phyloP scores from a whole-genome alignment of 169 alveolate genomes.

The Babesia bigemina region DNA sequence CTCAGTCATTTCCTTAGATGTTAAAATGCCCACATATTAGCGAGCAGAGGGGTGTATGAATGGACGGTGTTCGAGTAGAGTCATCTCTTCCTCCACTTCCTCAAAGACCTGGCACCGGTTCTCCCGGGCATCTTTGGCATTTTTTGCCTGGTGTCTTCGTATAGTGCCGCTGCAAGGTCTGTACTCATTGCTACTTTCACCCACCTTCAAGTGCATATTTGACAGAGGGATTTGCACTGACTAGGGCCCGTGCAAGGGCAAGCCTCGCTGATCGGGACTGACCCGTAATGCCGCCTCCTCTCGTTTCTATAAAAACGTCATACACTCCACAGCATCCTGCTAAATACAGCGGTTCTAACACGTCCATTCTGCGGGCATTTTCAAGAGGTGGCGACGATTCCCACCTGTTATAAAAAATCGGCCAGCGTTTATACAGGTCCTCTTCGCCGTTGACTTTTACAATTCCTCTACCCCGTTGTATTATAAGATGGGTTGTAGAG shows the following conservation, averaged over 20 bases:
- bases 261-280: conserved; percentile 83
- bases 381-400: not conserved
- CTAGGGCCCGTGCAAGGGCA: conserved; percentile 84
- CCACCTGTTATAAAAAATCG: conserved; percentile 78
- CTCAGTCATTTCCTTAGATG: no score
- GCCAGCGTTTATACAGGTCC: conserved; percentile 84
- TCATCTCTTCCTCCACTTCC: conserved; percentile 82
- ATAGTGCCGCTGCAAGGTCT: conserved; percentile 65
- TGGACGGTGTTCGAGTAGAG: no score
- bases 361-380: conserved; percentile 71
- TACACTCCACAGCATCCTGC: conserved; percentile 80
- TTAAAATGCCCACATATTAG: no score
- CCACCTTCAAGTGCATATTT: conserved; percentile 69
- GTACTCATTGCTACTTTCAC: not conserved
- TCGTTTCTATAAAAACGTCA: conserved; percentile 77
- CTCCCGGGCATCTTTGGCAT: conserved; percentile 89
- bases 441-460: conserved; percentile 79
- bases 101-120: conserved; percentile 80
- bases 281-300: conserved; percentile 86
- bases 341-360: conserved; percentile 80
- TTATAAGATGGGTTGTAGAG: conserved; percentile 78
- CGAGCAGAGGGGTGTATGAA: no score
- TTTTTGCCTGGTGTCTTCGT: conserved; percentile 82
- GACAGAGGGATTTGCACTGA: conserved; percentile 77
- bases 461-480: conserved; percentile 80